A percentile compares a stretch with the other conserved stretches of the same genome.
These are phyloP conservation scores for Nymphaea colorata DNA, from an alignment of 164 flowering plant species.

Conservation along the genomic window DNA sequence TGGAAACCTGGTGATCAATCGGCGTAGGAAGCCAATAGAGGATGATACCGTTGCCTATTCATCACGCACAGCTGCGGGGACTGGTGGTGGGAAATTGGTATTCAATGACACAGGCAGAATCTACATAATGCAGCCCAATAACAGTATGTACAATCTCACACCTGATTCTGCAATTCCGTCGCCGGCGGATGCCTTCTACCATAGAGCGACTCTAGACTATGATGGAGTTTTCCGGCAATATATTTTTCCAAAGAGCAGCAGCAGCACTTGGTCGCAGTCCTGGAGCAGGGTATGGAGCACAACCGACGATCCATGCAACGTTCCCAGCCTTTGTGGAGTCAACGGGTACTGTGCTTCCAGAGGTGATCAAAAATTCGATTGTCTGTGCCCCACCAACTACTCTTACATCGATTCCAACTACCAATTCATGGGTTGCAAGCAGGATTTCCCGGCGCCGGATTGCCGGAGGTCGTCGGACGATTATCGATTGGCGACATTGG, in stretches of 20 bases:
- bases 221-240: slow-evolving; percentile 20
- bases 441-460: neutral
- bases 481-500: neutral
- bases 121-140: neutral
- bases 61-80: neutral
- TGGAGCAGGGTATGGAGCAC: slow-evolving; percentile 2
- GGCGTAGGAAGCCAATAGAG: neutral
- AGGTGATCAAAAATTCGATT: neutral
- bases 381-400: neutral
- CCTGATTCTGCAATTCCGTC: neutral
- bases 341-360: neutral
- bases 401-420: neutral
- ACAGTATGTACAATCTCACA: neutral
- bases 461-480: neutral
- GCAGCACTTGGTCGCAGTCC: neutral
- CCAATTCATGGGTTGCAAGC: neutral
- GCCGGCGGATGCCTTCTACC: neutral
- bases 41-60: neutral
- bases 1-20: slow-evolving; percentile 1
- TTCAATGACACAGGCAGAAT: neutral
- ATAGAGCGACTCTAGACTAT: slow-evolving; percentile 10
- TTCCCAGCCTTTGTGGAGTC: neutral
- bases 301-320: neutral
- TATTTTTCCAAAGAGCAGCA: slow-evolving; percentile 8
- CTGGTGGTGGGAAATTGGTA: slow-evolving; percentile 5